phyloP scores from a whole-genome alignment of 2,329 filamentous ascomycete genomes.

The Thyridium curvatum region DNA sequence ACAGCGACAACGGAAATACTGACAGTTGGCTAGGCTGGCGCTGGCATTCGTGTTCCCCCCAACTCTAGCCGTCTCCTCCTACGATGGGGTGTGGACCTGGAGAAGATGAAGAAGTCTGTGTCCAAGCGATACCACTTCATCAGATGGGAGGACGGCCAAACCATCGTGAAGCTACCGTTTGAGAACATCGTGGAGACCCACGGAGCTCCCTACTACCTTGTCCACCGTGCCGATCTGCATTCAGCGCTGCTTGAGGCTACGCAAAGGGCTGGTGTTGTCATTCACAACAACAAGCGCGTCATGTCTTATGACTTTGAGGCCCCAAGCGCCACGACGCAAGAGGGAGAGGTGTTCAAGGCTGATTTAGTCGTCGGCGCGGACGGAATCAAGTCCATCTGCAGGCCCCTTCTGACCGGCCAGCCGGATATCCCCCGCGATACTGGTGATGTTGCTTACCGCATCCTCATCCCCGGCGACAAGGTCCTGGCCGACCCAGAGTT shows the following conservation, averaged over 20 bases:
- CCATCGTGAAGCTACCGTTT: constrained; percentile 16
- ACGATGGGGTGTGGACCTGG: constrained; percentile 20
- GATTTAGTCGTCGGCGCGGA: constrained; percentile 16
- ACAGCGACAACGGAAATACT: too few species aligned
- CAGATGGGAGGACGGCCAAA: constrained; percentile 16
- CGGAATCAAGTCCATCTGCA: constrained; percentile 16
- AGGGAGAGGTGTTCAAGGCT: constrained; percentile 11
- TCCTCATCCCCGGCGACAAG: constrained; percentile 19
- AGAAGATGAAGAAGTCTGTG: constrained; percentile 17
- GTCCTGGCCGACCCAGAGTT: constrained; percentile 18
- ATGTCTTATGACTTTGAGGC: constrained; percentile 14
- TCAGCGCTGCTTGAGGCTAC: constrained; percentile 19
- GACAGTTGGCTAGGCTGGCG: constrained; percentile 9
- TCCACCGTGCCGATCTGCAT: constrained; percentile 28
- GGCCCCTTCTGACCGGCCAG: constrained; percentile 16
- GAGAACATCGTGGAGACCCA: constrained; percentile 13
- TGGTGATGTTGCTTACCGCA: constrained; percentile 27
- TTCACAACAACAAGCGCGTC: constrained; percentile 17
- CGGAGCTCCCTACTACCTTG: constrained; percentile 24
- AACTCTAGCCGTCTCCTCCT: constrained; percentile 22
- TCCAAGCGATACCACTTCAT: constrained; percentile 16
- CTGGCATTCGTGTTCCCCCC: constrained; percentile 24
- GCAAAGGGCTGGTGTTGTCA: constrained; percentile 14
- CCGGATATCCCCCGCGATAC: constrained; percentile 18
- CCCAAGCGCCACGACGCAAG: constrained; percentile 8